Conservation (phyloP, 2,329 filamentous ascomycete genomes). For the Pestalotiopsis sp. region DNA sequence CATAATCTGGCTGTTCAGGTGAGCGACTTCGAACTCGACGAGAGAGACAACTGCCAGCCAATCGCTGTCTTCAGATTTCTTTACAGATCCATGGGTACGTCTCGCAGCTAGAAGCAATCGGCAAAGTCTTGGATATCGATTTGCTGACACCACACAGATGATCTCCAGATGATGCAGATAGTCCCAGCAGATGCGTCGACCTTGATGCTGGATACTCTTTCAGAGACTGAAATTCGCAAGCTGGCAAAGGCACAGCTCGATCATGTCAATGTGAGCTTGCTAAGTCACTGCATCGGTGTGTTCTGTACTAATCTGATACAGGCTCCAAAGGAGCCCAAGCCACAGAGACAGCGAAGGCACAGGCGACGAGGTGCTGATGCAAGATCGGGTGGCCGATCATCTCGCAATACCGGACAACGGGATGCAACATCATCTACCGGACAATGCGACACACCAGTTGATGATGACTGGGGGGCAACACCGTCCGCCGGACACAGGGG, state of each 20-base stretch:
- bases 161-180: neutral
- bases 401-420: too few species aligned
- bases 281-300: accelerated
- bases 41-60: neutral
- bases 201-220: neutral
- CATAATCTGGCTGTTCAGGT: too few species aligned
- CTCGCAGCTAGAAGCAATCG: neutral
- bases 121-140: too few species aligned
- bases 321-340: too few species aligned
- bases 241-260: neutral
- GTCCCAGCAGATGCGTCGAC: neutral
- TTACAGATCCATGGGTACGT: neutral
- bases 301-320: neutral
- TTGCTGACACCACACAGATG: neutral
- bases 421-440: too few species aligned
- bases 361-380: too few species aligned
- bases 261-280: neutral
- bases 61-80: neutral
- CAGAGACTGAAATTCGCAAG: neutral
- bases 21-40: too few species aligned
- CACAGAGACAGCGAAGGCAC: too few species aligned
- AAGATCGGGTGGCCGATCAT: too few species aligned
- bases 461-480: too few species aligned
- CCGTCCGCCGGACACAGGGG: too few species aligned
- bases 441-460: too few species aligned